These are phyloP conservation scores for Lolium multiflorum DNA, from an alignment of 176 grass and related monocot genomes.

Conservation along the genomic window DNA sequence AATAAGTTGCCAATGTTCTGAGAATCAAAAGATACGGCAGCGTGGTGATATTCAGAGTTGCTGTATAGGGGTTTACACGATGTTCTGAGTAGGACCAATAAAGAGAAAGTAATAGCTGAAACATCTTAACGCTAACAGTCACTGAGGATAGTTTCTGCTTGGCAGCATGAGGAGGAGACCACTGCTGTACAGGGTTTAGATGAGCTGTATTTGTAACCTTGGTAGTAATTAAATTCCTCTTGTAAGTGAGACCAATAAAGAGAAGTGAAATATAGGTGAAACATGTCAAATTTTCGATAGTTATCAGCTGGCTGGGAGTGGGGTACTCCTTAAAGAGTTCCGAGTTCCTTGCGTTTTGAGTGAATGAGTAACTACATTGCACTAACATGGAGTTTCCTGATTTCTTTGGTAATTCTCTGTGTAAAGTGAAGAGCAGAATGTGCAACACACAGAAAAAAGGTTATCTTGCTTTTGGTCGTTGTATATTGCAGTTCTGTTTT, in stretches of 20 bases:
- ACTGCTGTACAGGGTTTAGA: neutral
- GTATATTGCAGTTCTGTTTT: neutral
- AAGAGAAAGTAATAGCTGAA: neutral
- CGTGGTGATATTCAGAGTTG: neutral
- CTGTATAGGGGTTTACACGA: neutral
- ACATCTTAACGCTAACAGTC: neutral
- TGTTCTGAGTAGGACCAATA: slow-evolving; percentile 25
- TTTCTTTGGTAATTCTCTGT: neutral
- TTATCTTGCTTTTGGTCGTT: neutral
- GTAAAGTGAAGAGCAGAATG: neutral
- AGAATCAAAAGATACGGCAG: neutral
- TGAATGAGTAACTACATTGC: neutral
- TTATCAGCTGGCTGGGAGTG: neutral
- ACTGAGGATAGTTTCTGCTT: neutral
- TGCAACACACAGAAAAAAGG: too few species aligned
- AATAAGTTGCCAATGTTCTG: neutral
- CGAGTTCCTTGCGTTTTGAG: neutral
- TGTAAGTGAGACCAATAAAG: neutral
- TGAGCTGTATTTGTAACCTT: neutral
- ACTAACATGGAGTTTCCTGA: neutral
- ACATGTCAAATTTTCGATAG: neutral
- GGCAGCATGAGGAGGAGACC: neutral
- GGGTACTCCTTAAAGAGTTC: neutral
- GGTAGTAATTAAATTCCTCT: neutral
- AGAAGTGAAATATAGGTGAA: neutral